These are phyloP conservation scores for Cryptosporidium sp. DNA, from an alignment of 169 alveolate genomes.

Conservation along the genomic window DNA sequence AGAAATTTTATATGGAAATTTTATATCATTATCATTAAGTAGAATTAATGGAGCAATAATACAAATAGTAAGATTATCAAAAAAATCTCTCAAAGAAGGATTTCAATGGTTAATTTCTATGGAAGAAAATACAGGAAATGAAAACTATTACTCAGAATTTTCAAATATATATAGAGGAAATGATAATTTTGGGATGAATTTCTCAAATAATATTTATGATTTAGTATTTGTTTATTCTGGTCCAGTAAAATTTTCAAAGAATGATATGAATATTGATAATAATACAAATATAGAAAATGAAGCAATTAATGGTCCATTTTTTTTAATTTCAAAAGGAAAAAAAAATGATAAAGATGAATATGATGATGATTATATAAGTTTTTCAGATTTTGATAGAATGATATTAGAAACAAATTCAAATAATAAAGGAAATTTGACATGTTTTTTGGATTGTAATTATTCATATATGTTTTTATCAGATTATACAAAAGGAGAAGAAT, in stretches of 20 bases:
- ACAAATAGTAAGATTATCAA: constrained; percentile 46
- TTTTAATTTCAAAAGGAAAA: constrained; percentile 8
- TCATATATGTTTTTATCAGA: constrained; percentile 46
- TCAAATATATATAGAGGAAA: not conserved
- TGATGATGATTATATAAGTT: constrained; percentile 24
- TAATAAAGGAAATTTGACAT: constrained; percentile 23
- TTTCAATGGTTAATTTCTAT: constrained; percentile 50
- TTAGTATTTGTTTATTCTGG: constrained; percentile 33
- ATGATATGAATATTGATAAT: not conserved
- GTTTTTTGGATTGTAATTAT: constrained; percentile 66
- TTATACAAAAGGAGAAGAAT: constrained; percentile 19
- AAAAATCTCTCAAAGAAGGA: constrained; percentile 62
- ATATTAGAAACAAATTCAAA: not conserved
- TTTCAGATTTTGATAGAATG: constrained; percentile 36
- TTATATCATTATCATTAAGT: constrained; percentile 27
- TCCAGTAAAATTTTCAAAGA: not conserved
- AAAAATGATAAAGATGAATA: not conserved
- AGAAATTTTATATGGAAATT: constrained; percentile 50
- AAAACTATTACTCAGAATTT: constrained; percentile 1
- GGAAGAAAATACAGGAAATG: constrained; percentile 5
- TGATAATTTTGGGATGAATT: not conserved
- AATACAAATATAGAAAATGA: not conserved
- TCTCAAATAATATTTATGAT: not conserved
- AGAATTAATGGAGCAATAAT: constrained; percentile 44
- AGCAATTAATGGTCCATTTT: not conserved